These are phyloP conservation scores for Colletotrichum filicis DNA, from an alignment of 2,329 filamentous ascomycete genomes.

Conservation along the genomic window DNA sequence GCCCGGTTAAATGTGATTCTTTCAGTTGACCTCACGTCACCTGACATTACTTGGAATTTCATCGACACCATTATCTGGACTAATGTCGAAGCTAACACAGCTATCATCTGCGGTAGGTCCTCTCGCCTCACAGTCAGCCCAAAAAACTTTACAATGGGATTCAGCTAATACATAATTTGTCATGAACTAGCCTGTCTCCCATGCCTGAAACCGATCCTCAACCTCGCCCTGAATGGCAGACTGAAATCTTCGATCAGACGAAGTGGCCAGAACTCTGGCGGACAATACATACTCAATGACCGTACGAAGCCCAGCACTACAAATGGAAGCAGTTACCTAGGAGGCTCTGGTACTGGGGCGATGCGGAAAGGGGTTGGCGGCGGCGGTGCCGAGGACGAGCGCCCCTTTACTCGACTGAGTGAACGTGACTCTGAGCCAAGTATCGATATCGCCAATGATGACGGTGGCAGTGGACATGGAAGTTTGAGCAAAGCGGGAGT, in stretches of 20 bases:
- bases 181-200: background rate
- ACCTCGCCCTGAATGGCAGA: background rate
- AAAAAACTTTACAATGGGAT: too few species aligned
- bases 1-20: constrained; percentile 34
- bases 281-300: background rate
- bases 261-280: background rate
- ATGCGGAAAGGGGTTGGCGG: background rate
- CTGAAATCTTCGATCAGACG: background rate
- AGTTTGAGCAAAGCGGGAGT: background rate
- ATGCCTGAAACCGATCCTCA: background rate
- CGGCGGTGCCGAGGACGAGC: background rate
- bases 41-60: constrained; percentile 43
- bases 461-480: background rate
- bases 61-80: constrained; percentile 38
- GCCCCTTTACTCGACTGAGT: background rate
- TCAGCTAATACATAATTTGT: background rate
- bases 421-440: background rate
- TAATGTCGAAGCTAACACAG: constrained; percentile 39
- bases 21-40: constrained; percentile 27
- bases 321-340: background rate
- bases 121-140: background rate
- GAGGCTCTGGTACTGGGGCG: background rate
- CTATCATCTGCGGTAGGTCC: constrained; percentile 40
- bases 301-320: background rate
- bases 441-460: background rate